Base-by-base conservation (phyloP, 805 yeast species). In the Ogataea salicorniae region DNA sequence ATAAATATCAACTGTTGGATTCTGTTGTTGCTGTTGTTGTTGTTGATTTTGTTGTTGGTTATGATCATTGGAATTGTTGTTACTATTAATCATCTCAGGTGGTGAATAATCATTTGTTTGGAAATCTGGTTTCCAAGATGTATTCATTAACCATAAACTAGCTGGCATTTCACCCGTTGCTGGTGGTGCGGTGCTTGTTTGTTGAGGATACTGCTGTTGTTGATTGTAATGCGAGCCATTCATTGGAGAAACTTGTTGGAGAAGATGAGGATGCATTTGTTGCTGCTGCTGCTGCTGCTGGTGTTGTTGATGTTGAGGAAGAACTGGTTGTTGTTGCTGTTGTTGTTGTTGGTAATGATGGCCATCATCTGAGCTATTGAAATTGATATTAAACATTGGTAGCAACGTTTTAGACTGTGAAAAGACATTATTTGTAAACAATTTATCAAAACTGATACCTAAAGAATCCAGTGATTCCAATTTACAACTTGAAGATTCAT, bases 401-500 rank as follows among this genome's bases (percentile, higher is more conserved):
- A 56, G 38, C 36, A 49, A 48, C 5, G 47, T 48, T 29, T 47
- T 50, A 5, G 55, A 50, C 36, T 59, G 54, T 1, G 59, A 47
- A 40, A 61, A 59, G 17, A 59, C 64, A 34, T 56, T 57, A 42
- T 58, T 60, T 5, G 60, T 49, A 42, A 59, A 61, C n/a, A 59
- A 43, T 41, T 49, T 50, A 34, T 57, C 60, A 43, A 61, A 46
- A 40, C 56, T 47, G 13, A 59, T 48, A 39, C 51, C 58, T 9
- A 51, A 41, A 11, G 54, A 46, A 41, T 46, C 51, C 31, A 47
- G 13, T 23, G 50, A 46, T 17, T 51, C 50, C 37, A 50, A 37
- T 37, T 48, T 49, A 20, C 45, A 38, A 23, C 13, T 26, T 7
- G 33, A 23, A 20, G 37, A 13, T 5, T 29, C 22, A 1, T 37